Percentiles rank a stretch among this genome's conserved stretches.
phyloP scores from a whole-genome alignment of 1,139 yeast genomes.

The Fermentozyma sake region DNA sequence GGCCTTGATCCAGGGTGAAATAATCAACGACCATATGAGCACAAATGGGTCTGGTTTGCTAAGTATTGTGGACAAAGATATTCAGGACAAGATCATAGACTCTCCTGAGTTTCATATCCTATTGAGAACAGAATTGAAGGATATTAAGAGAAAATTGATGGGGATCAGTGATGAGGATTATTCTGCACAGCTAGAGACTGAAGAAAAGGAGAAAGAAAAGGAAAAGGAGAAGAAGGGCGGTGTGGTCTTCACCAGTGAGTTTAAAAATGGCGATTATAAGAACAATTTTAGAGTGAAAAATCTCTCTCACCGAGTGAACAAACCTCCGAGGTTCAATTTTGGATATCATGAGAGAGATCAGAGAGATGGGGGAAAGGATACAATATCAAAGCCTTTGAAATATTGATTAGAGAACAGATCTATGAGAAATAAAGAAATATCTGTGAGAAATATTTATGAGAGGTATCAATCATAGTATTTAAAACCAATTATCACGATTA shows the following conservation, averaged over 20 bases:
- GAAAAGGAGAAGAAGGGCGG: conserved; percentile 7
- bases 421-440: too few species aligned
- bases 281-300: conserved; percentile 27
- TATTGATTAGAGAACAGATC: too few species aligned
- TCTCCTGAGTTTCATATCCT: conserved; percentile 36
- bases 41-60: conserved; percentile 13
- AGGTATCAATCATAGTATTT: too few species aligned
- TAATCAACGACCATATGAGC: conserved; percentile 20
- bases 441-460: too few species aligned
- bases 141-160: conserved; percentile 27
- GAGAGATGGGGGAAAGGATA: conserved; percentile 8
- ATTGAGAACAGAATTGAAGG: conserved; percentile 31
- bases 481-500: too few species aligned
- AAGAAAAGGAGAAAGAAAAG: conserved; percentile 10
- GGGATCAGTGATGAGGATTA: conserved; percentile 44
- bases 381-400: too few species aligned
- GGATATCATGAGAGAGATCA: conserved; percentile 5
- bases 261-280: conserved; percentile 15
- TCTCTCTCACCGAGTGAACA: conserved; percentile 20
- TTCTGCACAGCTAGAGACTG: conserved; percentile 19
- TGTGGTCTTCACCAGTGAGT: conserved; percentile 7
- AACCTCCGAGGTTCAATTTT: conserved; percentile 31
- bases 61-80: conserved; percentile 43
- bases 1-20: conserved; percentile 51
- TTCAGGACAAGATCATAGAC: conserved; percentile 43